These are phyloP conservation scores for Cunninghamia lanceolata DNA, from an alignment of 75 land plant genomes.

Conservation along the genomic window DNA sequence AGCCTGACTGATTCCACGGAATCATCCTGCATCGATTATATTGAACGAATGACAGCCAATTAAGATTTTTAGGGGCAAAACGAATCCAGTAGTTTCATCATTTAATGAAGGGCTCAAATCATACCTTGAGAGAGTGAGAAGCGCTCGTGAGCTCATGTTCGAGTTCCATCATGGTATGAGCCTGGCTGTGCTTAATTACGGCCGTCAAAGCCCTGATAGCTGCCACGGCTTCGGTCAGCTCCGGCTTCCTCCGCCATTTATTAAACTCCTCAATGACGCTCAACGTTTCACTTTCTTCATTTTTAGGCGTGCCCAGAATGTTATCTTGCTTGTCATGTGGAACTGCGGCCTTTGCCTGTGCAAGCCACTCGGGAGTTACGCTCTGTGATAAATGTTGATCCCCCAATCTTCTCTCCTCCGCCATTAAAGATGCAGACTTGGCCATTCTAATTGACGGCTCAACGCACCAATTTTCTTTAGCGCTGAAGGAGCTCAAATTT, in stretches of 20 bases:
- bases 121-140: conserved; percentile 82
- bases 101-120: neutral
- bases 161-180: conserved; percentile 98
- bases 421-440: no score
- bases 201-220: conserved; percentile 90
- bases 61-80: neutral
- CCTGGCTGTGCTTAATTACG: conserved; percentile 72
- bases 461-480: no score
- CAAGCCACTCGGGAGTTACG: conserved; percentile 80
- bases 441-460: no score
- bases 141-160: conserved; percentile 92
- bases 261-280: conserved; percentile 94
- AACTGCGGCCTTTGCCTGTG: conserved; percentile 65
- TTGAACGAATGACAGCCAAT: neutral
- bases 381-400: conserved; percentile 7
- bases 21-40: neutral
- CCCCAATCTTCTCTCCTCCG: neutral
- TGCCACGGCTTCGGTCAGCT: conserved; percentile 96
- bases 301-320: neutral
- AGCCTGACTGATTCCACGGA: neutral
- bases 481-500: no score
- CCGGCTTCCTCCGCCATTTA: conserved; percentile 84
- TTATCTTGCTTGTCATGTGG: conserved; percentile 2
- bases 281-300: conserved; percentile 15
- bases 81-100: no score